Evolutionary conservation across 257 asterid genomes (phyloP).

Genomic region (Gentiana straminea): DNA sequence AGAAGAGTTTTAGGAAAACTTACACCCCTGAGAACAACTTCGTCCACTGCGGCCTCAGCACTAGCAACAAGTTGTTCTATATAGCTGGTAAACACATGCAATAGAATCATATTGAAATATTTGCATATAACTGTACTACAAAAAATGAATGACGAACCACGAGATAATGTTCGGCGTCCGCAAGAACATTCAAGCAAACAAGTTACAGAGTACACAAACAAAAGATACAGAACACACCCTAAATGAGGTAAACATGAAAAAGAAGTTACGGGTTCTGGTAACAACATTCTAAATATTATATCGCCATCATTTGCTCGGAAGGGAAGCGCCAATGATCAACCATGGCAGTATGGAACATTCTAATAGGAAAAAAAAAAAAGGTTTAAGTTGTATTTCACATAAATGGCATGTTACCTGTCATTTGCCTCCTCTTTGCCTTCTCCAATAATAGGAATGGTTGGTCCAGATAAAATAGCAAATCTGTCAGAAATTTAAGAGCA

Average conservation of each 20-base stretch:
- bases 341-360: no score
- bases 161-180: no score
- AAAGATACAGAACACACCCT: neutral
- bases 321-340: neutral
- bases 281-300: no score
- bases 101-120: no score
- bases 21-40: constrained; percentile 92
- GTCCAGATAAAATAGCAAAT: constrained; percentile 88
- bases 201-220: no score
- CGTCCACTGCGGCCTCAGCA: constrained; percentile 97
- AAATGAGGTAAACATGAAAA: neutral
- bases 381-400: neutral
- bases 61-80: constrained; percentile 95
- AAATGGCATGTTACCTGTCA: constrained; percentile 51
- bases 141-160: no score
- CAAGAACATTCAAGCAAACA: no score
- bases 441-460: constrained; percentile 95
- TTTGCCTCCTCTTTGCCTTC: constrained; percentile 99
- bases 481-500: constrained; percentile 28
- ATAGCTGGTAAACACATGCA: constrained; percentile 40
- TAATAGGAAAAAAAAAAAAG: no score
- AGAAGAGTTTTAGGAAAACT: constrained; percentile 23
- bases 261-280: neutral
- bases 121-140: no score
- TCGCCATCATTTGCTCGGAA: neutral